These are phyloP conservation scores for Ceratobasidium sp. DNA, from an alignment of 1,284 basidiomycete species.

Conservation along the genomic window DNA sequence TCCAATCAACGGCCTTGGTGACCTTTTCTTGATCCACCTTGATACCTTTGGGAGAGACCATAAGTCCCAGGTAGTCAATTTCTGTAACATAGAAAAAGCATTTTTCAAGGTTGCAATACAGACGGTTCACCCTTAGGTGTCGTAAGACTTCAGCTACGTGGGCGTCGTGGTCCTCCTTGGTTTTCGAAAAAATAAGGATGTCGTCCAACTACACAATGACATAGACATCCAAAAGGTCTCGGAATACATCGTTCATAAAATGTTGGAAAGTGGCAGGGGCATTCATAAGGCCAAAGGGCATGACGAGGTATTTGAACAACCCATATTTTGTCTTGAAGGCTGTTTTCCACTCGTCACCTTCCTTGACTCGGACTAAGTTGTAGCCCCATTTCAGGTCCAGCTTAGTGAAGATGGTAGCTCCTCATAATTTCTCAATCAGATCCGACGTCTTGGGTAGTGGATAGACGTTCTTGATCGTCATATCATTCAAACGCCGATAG, in stretches of 20 bases:
- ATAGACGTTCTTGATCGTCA: background rate
- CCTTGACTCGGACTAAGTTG: constrained; percentile 54
- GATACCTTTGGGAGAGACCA: constrained; percentile 49
- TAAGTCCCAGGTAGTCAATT: constrained; percentile 56
- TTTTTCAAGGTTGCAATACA: constrained; percentile 52
- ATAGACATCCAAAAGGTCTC: constrained; percentile 47
- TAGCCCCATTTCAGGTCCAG: constrained; percentile 55
- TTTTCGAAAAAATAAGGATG: constrained; percentile 60
- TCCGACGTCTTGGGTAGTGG: constrained; percentile 51
- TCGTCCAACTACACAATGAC: constrained; percentile 56
- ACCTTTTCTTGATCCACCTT: constrained; percentile 55
- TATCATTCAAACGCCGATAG: constrained; percentile 57
- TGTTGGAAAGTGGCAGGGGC: constrained; percentile 58
- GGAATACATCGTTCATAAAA: constrained; percentile 45
- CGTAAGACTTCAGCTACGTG: constrained; percentile 53
- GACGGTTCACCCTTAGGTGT: constrained; percentile 45
- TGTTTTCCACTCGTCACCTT: constrained; percentile 57
- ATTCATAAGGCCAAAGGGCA: constrained; percentile 52
- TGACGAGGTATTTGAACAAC: constrained; percentile 58
- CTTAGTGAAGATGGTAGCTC: constrained; percentile 54
- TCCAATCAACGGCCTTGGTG: constrained; percentile 53
- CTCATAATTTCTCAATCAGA: constrained; percentile 52
- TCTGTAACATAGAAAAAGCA: constrained; percentile 51
- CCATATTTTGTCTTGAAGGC: constrained; percentile 58
- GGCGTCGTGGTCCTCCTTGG: constrained; percentile 56